Conservation (phyloP, 208 protist genomes). For the Trypanosoma brucei region DNA sequence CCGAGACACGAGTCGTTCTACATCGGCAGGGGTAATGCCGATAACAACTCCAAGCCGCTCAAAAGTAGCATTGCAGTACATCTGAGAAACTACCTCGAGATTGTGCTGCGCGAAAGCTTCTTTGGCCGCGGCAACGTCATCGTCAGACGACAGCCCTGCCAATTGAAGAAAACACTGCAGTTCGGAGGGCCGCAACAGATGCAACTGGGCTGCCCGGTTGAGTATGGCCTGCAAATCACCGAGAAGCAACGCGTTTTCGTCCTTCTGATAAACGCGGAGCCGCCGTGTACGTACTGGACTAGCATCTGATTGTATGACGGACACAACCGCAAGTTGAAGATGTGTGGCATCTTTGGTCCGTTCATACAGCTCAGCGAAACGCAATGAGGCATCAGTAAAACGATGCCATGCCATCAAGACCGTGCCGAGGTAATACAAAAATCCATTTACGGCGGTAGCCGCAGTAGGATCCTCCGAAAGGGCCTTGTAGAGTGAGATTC, state of each 20-base stretch:
- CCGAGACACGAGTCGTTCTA: slow-evolving; percentile 75
- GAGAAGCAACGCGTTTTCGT: slow-evolving; percentile 60
- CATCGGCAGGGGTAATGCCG: slow-evolving; percentile 53
- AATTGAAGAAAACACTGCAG: slow-evolving; percentile 36
- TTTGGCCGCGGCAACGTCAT: slow-evolving; percentile 12
- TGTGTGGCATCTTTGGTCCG: slow-evolving; percentile 34
- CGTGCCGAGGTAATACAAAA: slow-evolving; percentile 62
- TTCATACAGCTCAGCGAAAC: slow-evolving; percentile 82
- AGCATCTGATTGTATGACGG: slow-evolving; percentile 85
- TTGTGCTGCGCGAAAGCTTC: slow-evolving; percentile 91
- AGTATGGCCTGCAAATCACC: slow-evolving; percentile 63
- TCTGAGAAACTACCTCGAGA: slow-evolving; percentile 67
- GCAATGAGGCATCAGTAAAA: slow-evolving; percentile 84
- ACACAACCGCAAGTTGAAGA: slow-evolving; percentile 72
- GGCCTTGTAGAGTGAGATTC: slow-evolving; percentile 38
- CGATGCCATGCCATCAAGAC: slow-evolving; percentile 43
- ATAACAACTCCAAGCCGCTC: slow-evolving; percentile 81
- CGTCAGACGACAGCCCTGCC: slow-evolving; percentile 28
- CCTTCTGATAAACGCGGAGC: slow-evolving; percentile 76
- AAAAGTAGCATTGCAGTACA: slow-evolving; percentile 95
- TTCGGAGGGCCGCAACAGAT: slow-evolving; percentile 35
- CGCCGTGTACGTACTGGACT: slow-evolving; percentile 81
- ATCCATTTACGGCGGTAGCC: slow-evolving; percentile 38
- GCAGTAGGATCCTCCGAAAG: slow-evolving; percentile 39
- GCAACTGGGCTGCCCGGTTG: slow-evolving; percentile 54